phyloP scores from a whole-genome alignment of 225 moss, liverwort and hornwort genomes.

The Lunularia cruciata region DNA sequence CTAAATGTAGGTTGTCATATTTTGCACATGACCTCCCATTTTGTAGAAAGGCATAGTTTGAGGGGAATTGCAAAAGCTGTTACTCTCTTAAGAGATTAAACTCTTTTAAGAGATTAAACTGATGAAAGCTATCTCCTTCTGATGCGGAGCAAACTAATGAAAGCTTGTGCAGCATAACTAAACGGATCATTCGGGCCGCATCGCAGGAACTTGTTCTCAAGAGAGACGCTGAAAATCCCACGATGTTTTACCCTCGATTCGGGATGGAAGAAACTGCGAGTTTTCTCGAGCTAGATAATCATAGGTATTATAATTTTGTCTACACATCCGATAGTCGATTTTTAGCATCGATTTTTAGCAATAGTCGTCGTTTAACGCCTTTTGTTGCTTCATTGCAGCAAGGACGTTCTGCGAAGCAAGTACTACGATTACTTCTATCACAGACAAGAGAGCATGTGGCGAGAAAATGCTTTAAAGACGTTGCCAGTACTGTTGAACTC shows the following conservation, averaged over 20 bases:
- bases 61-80: too few relatives aligned
- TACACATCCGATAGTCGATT: too few relatives aligned
- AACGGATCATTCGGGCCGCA: background rate
- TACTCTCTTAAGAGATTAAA: too few relatives aligned
- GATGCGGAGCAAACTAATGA: too few relatives aligned
- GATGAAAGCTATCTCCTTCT: too few relatives aligned
- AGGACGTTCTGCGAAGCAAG: slow-evolving; percentile 52
- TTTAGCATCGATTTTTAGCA: too few relatives aligned
- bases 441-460: slow-evolving; percentile 82
- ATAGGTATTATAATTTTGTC: slow-evolving; percentile 59
- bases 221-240: slow-evolving; percentile 55
- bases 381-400: slow-evolving; percentile 42
- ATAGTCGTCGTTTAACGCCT: too few relatives aligned
- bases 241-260: slow-evolving; percentile 77
- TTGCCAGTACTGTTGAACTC: slow-evolving; percentile 79
- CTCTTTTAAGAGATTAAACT: too few relatives aligned
- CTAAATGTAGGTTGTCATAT: slow-evolving; percentile 68
- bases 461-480: slow-evolving; percentile 82
- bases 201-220: slow-evolving; percentile 77
- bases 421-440: slow-evolving; percentile 79
- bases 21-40: too few relatives aligned
- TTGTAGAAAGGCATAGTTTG: too few relatives aligned
- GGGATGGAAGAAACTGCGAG: slow-evolving; percentile 59
- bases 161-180: background rate
- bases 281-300: slow-evolving; percentile 69